phyloP scores from a whole-genome alignment of 768 basidiomycete genomes.

The Mycena indigotica region DNA sequence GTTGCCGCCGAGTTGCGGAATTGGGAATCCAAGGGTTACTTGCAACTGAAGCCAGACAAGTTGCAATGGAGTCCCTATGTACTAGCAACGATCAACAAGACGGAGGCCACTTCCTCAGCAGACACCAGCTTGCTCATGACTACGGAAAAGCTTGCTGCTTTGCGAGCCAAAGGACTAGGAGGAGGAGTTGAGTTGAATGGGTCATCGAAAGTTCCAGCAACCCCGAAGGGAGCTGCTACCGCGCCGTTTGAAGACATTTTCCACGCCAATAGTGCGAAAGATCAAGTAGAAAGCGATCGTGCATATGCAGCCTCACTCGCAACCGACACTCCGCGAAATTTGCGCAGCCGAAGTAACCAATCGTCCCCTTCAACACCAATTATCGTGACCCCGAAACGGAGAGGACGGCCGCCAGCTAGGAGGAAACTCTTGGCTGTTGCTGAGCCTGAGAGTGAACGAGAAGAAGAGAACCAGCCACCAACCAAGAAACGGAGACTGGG shows the following conservation, averaged over 20 bases:
- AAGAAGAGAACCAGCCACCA: constrained; percentile 26
- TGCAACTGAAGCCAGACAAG: constrained; percentile 76
- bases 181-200: constrained; percentile 1
- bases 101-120: constrained; percentile 19
- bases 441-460: constrained; percentile 12
- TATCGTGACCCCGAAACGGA: neutral
- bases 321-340: constrained; percentile 12
- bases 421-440: constrained; percentile 11
- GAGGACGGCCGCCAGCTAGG: constrained; percentile 16
- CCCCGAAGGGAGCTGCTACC: constrained; percentile 13
- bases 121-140: constrained; percentile 19
- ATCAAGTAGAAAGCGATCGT: constrained; percentile 19
- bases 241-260: constrained; percentile 3
- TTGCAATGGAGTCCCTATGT: constrained; percentile 96
- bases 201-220: constrained; percentile 6
- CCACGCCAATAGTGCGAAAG: constrained; percentile 1
- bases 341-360: constrained; percentile 12
- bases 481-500: constrained; percentile 51
- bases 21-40: constrained; percentile 79
- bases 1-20: constrained; percentile 65
- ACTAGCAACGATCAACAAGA: constrained; percentile 48
- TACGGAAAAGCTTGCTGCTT: constrained; percentile 9
- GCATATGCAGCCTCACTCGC: constrained; percentile 15
- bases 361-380: constrained; percentile 9
- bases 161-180: neutral